A percentile compares a stretch with the other conserved stretches of the same genome.
These are phyloP conservation scores for Penicillium nordicum DNA, from an alignment of 2,329 filamentous ascomycete genomes.

Conservation along the genomic window DNA sequence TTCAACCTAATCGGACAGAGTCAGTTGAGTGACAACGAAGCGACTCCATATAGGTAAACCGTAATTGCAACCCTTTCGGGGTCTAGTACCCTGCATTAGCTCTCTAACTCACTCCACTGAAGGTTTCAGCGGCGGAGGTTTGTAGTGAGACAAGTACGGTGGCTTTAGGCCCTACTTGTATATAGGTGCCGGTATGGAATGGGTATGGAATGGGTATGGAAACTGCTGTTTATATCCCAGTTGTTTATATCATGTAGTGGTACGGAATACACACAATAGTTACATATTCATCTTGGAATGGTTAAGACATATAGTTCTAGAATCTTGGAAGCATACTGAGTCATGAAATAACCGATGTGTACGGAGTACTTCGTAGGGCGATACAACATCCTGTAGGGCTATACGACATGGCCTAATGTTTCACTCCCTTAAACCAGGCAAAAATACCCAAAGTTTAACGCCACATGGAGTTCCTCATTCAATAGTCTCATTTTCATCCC, in stretches of 20 bases:
- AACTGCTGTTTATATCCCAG: background rate
- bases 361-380: no score
- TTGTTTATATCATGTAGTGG: no score
- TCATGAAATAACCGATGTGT: background rate
- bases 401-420: background rate
- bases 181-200: background rate
- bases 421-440: background rate
- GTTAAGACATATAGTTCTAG: background rate
- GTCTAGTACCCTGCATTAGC: background rate
- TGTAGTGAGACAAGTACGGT: slow-evolving; percentile 1
- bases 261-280: no score
- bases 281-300: background rate
- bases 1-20: background rate
- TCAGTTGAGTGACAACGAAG: background rate
- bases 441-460: background rate
- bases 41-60: background rate
- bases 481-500: background rate
- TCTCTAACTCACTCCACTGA: background rate
- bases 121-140: background rate
- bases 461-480: background rate
- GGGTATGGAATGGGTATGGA: background rate
- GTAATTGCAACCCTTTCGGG: background rate
- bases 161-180: background rate
- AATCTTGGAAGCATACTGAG: background rate
- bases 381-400: background rate